Percentiles rank a stretch among this genome's conserved stretches.
These are phyloP conservation scores for Auriscalpium microsporum DNA, from an alignment of 768 basidiomycete species.

Conservation along the genomic window DNA sequence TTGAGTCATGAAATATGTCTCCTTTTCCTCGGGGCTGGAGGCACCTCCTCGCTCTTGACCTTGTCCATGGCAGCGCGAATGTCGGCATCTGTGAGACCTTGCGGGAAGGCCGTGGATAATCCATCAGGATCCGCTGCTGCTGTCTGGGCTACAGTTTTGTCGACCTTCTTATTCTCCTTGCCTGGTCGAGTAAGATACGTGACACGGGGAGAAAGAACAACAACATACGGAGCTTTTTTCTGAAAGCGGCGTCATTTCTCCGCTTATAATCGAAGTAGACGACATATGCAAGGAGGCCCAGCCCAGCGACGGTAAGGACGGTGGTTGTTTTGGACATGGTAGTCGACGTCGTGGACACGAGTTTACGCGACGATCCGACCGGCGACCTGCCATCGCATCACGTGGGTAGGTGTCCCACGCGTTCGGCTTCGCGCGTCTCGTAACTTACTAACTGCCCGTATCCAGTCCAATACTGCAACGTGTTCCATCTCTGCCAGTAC, in stretches of 20 bases:
- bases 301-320: constrained; percentile 32
- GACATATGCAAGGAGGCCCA: constrained; percentile 70
- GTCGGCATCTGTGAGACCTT: constrained; percentile 37
- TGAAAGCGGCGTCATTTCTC: constrained; percentile 78
- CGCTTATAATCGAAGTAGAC: constrained; percentile 94
- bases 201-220: background rate
- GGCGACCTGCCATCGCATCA: background rate
- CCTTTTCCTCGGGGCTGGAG: constrained; percentile 68
- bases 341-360: constrained; percentile 16
- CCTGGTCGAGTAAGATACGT: constrained; percentile 34
- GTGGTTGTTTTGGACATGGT: constrained; percentile 29
- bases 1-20: constrained; percentile 87
- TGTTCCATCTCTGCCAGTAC: background rate
- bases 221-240: constrained; percentile 54
- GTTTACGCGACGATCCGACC: constrained; percentile 11
- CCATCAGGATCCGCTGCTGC: constrained; percentile 15
- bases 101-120: constrained; percentile 17
- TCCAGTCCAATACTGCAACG: no score
- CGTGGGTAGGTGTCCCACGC: background rate
- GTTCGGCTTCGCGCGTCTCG: background rate
- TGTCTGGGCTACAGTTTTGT: constrained; percentile 44
- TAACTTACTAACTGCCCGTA: no score
- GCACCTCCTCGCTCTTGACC: constrained; percentile 62
- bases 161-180: constrained; percentile 86
- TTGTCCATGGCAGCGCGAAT: constrained; percentile 56